A percentile compares a stretch with the other conserved stretches of the same genome.
Evolutionary conservation across 2,329 filamentous ascomycete genomes (phyloP).

Genomic region (Diatrype stigma): DNA sequence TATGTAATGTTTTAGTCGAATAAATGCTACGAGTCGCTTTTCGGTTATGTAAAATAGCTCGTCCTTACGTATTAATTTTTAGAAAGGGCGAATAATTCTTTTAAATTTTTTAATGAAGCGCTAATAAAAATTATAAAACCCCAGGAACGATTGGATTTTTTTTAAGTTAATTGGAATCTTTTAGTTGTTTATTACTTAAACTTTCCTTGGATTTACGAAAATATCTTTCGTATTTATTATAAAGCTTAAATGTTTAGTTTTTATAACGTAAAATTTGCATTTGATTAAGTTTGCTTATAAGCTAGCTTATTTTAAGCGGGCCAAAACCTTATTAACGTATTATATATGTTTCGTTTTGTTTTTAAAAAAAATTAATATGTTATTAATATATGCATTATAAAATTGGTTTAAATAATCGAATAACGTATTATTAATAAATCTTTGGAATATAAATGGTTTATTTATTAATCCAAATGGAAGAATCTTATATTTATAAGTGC

Average conservation of each 20-base stretch:
- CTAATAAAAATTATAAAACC: constrained; percentile 3
- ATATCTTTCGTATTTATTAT: neutral
- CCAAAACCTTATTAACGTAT: neutral
- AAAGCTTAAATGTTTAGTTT: neutral
- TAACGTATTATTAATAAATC: no score
- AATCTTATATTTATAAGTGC: no score
- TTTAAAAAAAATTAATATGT: constrained; percentile 4
- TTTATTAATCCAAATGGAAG: no score
- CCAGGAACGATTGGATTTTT: constrained; percentile 1
- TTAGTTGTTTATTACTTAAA: neutral
- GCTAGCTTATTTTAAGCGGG: neutral
- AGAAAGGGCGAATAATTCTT: constrained; percentile 1
- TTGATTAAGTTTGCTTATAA: neutral
- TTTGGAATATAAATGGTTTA: no score
- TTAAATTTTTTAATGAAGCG: constrained; percentile 2
- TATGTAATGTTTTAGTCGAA: neutral
- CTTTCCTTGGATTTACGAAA: neutral
- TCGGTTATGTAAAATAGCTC: neutral
- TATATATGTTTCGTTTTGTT: neutral
- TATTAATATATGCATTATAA: no score
- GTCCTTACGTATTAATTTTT: neutral
- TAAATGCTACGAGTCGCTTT: no score
- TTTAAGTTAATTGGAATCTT: neutral
- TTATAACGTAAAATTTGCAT: neutral
- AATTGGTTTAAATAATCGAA: no score